Evolutionary conservation across 2,329 filamentous ascomycete genomes (phyloP).

Genomic region (Nemania sp.): DNA sequence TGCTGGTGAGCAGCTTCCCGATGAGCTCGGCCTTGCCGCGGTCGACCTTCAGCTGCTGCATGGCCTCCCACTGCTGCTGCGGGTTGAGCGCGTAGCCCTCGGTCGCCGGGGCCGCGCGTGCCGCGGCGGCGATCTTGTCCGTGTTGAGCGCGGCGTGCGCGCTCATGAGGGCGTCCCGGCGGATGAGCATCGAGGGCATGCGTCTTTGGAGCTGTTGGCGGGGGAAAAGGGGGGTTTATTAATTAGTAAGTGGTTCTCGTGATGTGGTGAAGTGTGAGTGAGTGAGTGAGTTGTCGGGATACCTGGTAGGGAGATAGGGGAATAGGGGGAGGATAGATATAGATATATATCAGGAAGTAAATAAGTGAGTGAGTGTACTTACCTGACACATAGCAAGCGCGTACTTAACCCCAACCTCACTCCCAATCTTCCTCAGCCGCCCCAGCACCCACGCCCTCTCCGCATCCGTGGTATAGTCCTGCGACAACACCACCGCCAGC

Average conservation of each 20-base stretch:
- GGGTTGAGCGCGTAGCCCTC: slow-evolving; percentile 56
- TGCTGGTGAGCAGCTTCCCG: slow-evolving; percentile 55
- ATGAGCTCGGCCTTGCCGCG: slow-evolving; percentile 58
- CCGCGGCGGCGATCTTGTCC: slow-evolving; percentile 57
- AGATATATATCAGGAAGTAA: neutral
- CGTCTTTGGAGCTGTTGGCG: slow-evolving; percentile 65
- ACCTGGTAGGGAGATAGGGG: too few species aligned
- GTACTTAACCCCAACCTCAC: slow-evolving; percentile 69
- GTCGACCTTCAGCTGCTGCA: slow-evolving; percentile 61
- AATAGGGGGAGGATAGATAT: slow-evolving; percentile 1
- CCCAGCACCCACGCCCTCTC: slow-evolving; percentile 68
- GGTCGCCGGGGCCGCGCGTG: slow-evolving; percentile 52
- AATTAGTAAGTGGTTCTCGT: neutral
- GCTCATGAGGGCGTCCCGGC: slow-evolving; percentile 63
- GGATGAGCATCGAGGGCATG: slow-evolving; percentile 72
- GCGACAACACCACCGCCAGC: slow-evolving; percentile 63
- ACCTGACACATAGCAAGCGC: slow-evolving; percentile 67
- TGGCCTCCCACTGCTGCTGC: slow-evolving; percentile 61
- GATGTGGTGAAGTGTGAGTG: too few species aligned
- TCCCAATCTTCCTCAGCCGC: slow-evolving; percentile 65
- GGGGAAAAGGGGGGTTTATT: neutral
- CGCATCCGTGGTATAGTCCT: slow-evolving; percentile 70
- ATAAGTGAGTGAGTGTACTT: slow-evolving; percentile 28
- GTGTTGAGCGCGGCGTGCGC: slow-evolving; percentile 58
- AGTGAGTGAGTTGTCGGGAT: neutral